Percentiles rank a stretch among this genome's conserved stretches.
These are phyloP conservation scores for Cutaneotrichosporon mucoides DNA, from an alignment of 1,284 basidiomycete genomes.

Conservation along the genomic window DNA sequence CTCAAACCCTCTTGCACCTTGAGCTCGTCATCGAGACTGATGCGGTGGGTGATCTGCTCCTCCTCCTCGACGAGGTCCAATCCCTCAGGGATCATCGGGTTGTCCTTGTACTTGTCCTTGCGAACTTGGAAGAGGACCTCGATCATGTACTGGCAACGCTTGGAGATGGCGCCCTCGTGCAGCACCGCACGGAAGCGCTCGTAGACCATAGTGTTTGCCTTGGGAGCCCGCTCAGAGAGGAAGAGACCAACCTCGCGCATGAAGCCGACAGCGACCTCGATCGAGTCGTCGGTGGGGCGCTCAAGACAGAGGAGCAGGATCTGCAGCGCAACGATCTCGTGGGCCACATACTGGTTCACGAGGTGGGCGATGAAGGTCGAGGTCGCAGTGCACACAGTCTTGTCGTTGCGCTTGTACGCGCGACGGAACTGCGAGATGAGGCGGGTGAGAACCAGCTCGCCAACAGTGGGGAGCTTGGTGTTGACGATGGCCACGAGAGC, in stretches of 20 bases:
- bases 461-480: slow-evolving; percentile 93
- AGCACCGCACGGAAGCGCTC: slow-evolving; percentile 95
- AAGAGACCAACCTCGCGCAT: slow-evolving; percentile 96
- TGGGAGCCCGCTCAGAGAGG: slow-evolving; percentile 87
- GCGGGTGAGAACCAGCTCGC: slow-evolving; percentile 82
- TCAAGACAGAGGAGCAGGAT: slow-evolving; percentile 92
- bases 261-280: slow-evolving; percentile 96
- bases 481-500: slow-evolving; percentile 92
- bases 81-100: slow-evolving; percentile 87
- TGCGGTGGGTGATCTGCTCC: slow-evolving; percentile 91
- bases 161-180: slow-evolving; percentile 90
- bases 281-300: slow-evolving; percentile 93
- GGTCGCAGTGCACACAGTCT: slow-evolving; percentile 86
- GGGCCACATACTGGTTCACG: slow-evolving; percentile 91
- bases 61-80: slow-evolving; percentile 97
- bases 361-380: slow-evolving; percentile 96
- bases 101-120: slow-evolving; percentile 98
- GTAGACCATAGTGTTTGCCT: slow-evolving; percentile 87
- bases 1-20: slow-evolving; percentile 91
- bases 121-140: slow-evolving; percentile 97
- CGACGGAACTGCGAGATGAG: slow-evolving; percentile 92
- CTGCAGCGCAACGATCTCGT: slow-evolving; percentile 91
- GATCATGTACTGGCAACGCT: slow-evolving; percentile 99
- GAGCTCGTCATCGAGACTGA: slow-evolving; percentile 86
- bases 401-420: slow-evolving; percentile 96